A percentile compares a stretch with the other conserved stretches of the same genome.
Evolutionary conservation across 352 stramenopile species (phyloP).

Genomic region (Pythium myriotylum): DNA sequence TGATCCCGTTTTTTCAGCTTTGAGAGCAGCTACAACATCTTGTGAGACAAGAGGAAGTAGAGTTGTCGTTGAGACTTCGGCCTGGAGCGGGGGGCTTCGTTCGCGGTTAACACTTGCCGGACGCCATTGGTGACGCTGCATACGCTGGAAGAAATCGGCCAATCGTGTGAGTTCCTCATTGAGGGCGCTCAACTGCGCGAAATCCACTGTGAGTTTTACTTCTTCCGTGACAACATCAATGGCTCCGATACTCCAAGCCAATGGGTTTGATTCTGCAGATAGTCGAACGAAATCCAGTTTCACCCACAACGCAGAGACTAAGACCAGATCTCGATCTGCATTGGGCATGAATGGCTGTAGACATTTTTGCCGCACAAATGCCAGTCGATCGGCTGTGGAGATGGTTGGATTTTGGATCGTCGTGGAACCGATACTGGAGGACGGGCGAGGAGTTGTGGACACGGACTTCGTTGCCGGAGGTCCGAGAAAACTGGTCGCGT

Average conservation of each 20-base stretch:
- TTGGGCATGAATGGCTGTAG: slow-evolving; percentile 35
- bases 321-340: slow-evolving; percentile 45
- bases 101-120: slow-evolving; percentile 60
- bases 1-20: slow-evolving; percentile 32
- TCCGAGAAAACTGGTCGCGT: slow-evolving; percentile 33
- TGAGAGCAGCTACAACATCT: slow-evolving; percentile 9
- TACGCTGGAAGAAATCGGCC: slow-evolving; percentile 36
- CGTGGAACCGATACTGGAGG: background rate
- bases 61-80: slow-evolving; percentile 29
- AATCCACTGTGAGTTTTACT: slow-evolving; percentile 56
- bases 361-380: slow-evolving; percentile 39
- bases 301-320: slow-evolving; percentile 55
- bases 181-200: slow-evolving; percentile 53
- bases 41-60: slow-evolving; percentile 40
- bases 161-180: slow-evolving; percentile 48
- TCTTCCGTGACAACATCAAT: slow-evolving; percentile 63
- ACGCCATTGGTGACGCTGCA: slow-evolving; percentile 38
- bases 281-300: slow-evolving; percentile 57
- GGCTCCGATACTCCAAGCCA: slow-evolving; percentile 31
- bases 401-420: background rate
- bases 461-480: background rate
- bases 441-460: slow-evolving; percentile 1
- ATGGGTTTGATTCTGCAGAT: background rate
- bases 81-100: slow-evolving; percentile 34
- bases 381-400: slow-evolving; percentile 8